These are phyloP conservation scores for Metschnikowia amazonensis DNA, from an alignment of 805 yeast species.

Conservation along the genomic window DNA sequence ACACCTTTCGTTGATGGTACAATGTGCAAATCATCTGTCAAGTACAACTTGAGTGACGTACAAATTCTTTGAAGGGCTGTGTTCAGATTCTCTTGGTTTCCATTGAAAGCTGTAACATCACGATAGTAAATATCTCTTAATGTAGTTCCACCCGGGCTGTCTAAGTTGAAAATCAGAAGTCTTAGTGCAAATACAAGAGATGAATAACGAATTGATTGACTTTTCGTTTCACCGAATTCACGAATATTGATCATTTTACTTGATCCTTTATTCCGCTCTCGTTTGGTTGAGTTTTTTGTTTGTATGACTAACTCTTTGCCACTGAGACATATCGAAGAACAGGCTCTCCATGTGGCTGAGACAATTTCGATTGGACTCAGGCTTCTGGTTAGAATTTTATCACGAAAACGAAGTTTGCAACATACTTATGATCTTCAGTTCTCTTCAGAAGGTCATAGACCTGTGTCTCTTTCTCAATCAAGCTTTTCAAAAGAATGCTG, in stretches of 20 bases:
- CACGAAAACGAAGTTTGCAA: not conserved
- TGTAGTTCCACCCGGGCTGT: constrained; percentile 9
- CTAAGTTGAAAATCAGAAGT: constrained; percentile 9
- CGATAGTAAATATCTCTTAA: constrained; percentile 17
- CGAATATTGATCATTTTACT: constrained; percentile 1
- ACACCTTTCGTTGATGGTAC: constrained; percentile 17
- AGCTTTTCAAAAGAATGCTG: not conserved
- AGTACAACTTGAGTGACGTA: constrained; percentile 4
- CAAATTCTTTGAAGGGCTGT: constrained; percentile 7
- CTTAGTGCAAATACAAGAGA: constrained; percentile 9
- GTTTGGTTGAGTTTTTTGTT: not conserved
- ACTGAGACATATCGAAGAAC: constrained; percentile 1
- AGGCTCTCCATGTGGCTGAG: not conserved
- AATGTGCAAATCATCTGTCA: constrained; percentile 9
- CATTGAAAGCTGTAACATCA: constrained; percentile 14
- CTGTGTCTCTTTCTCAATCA: not conserved
- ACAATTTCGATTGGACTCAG: not conserved
- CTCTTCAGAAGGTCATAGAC: not conserved
- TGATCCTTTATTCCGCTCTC: not conserved
- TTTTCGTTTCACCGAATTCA: constrained; percentile 12
- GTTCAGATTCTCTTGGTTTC: constrained; percentile 15
- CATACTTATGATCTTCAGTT: not conserved
- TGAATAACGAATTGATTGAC: constrained; percentile 9
- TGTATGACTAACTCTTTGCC: not conserved
- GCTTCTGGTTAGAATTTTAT: not conserved